Percentiles rank a stretch among this genome's conserved stretches.
Evolutionary conservation across 1,139 yeast genomes (phyloP).

Genomic region (Entelexis paramagnoliae): DNA sequence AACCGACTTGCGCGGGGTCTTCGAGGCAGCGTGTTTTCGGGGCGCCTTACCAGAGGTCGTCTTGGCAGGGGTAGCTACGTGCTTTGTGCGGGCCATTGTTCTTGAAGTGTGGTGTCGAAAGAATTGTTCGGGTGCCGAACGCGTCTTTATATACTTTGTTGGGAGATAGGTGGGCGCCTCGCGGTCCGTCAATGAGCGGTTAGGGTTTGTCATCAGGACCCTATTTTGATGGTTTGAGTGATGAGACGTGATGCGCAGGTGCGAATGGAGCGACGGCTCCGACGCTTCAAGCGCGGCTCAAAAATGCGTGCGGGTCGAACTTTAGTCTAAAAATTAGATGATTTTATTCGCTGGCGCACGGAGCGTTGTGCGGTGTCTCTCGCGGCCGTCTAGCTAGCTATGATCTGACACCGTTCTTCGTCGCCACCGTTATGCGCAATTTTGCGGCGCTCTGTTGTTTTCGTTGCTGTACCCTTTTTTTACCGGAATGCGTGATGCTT

Average conservation of each 20-base stretch:
- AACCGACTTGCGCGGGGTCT: conserved; percentile 98
- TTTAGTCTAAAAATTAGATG: background rate
- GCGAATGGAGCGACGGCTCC: background rate
- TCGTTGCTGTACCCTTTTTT: background rate
- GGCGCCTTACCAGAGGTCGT: conserved; percentile 86
- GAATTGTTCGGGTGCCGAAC: background rate
- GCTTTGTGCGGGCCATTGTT: conserved; percentile 94
- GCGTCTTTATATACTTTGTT: conserved; percentile 6
- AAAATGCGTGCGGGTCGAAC: background rate
- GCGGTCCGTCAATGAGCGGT: background rate
- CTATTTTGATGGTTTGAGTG: background rate
- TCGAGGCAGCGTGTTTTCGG: conserved; percentile 97
- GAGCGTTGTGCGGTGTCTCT: background rate
- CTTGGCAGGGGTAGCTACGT: conserved; percentile 77
- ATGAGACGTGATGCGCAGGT: background rate
- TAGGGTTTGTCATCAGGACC: conserved; percentile 2
- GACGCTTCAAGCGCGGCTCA: background rate
- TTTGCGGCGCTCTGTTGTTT: background rate
- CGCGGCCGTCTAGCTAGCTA: too few relatives aligned
- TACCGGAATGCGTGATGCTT: conserved; percentile 3
- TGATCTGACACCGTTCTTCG: background rate
- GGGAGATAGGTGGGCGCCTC: conserved; percentile 7
- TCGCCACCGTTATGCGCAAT: background rate
- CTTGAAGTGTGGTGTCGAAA: background rate
- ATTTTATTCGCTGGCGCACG: background rate